Evolutionary conservation across 148 eudicot genomes (phyloP), one percentile per base, ranked within the genome.

Genomic region (Camellia japonica): DNA sequence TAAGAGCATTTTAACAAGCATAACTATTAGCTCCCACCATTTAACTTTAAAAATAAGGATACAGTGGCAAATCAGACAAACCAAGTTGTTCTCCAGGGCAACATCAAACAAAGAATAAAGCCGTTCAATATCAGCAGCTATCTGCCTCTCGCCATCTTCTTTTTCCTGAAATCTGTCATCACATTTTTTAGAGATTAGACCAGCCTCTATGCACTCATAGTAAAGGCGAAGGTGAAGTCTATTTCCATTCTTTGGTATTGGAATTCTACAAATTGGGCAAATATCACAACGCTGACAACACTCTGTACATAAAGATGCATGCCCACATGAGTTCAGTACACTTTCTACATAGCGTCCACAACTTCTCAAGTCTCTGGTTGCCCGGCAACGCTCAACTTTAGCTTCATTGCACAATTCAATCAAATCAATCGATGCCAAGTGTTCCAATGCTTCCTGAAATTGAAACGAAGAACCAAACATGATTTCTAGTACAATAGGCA

Each of bases 301-400:
- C 84, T 94, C 99, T 75, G 91, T 90, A 85, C 99, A 97, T 79
- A 97, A 85, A 60, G 99, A 93, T 68, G 99, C 97, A 82, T 97
- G 99, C 15, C 99, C 96, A 79, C 99, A 97, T 71, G 98, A 88
- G 60, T 63, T 86, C 79, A 97, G 84, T 70, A 92, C 93, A 83
- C 85, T 85, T 79, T 92, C 88, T 62, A 97, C 98, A 71, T 70
- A 70, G 42, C 94, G 92, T 75, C 97, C 92, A 84, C 99, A 97
- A 86, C 95, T 94, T 73, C 99, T 90, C 84, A 97, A 83, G 70
- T 97, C 98, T 85, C 98, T 94, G 55, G 90, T 90, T 46, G 99
- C 99, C 79, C 99, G 91, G 82, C 99, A 97, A 67, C 83, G 90
- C 89, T 97, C 98, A 75, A 94, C 82, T 86, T 97, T 97, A 46